A percentile compares a stretch with the other conserved stretches of the same genome.
These are phyloP conservation scores for Parathielavia appendiculata DNA, from an alignment of 495 filamentous ascomycete genomes.

Conservation along the genomic window DNA sequence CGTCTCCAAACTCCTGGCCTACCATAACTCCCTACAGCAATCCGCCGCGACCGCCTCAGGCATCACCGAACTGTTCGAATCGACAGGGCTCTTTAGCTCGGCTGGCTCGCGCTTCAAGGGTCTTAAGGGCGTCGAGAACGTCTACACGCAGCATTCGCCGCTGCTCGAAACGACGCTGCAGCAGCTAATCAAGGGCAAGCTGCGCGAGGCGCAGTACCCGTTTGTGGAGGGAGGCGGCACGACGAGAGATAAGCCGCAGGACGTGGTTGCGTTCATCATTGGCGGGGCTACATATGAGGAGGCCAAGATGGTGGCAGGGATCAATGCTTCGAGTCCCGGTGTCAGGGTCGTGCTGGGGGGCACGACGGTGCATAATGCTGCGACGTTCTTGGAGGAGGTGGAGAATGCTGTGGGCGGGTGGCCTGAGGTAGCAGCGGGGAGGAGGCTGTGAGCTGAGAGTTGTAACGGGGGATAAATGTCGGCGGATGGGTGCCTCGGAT, in stretches of 20 bases:
- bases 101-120: constrained; percentile 89
- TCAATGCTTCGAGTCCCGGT: constrained; percentile 87
- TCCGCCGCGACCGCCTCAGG: constrained; percentile 55
- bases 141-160: constrained; percentile 96
- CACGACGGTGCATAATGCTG: constrained; percentile 79
- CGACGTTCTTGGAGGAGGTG: constrained; percentile 80
- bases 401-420: constrained; percentile 73
- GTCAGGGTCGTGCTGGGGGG: constrained; percentile 83
- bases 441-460: constrained; percentile 22
- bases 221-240: constrained; percentile 82
- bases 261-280: constrained; percentile 89
- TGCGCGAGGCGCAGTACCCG: constrained; percentile 80
- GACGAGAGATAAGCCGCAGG: constrained; percentile 90
- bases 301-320: constrained; percentile 84
- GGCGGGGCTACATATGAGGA: constrained; percentile 95
- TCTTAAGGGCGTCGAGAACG: constrained; percentile 94
- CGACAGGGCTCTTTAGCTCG: constrained; percentile 83
- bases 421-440: constrained; percentile 67
- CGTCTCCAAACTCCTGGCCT: constrained; percentile 71
- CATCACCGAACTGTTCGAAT: constrained; percentile 87
- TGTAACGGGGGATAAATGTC: neutral
- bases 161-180: constrained; percentile 80
- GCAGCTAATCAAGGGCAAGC: constrained; percentile 83
- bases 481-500: neutral
- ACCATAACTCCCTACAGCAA: constrained; percentile 77